Evolutionary conservation across 306 rosid species (phyloP).

Genomic region (Delonix regia): DNA sequence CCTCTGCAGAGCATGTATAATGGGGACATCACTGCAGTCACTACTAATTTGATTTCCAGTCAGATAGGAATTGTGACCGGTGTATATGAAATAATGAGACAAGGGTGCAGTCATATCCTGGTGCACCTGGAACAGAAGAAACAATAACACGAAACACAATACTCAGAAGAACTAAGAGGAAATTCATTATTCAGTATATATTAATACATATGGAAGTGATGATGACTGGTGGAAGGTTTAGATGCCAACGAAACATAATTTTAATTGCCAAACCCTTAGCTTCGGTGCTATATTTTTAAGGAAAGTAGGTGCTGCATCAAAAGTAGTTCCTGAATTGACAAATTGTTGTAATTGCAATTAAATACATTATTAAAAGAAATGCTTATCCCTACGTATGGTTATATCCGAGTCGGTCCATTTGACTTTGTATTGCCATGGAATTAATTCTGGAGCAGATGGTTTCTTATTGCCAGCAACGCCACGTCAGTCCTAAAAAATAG

Average conservation of each 20-base stretch:
- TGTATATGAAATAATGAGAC: conserved; percentile 91
- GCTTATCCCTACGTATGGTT: not conserved
- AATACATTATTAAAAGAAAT: conserved; percentile 3
- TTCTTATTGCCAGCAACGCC: not conserved
- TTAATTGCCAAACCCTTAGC: not conserved
- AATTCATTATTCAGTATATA: no score
- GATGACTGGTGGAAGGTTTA: not conserved
- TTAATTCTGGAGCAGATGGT: conserved; percentile 18
- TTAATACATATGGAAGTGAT: conserved; percentile 13
- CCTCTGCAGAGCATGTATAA: conserved; percentile 65
- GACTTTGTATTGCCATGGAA: not conserved
- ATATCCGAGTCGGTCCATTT: not conserved
- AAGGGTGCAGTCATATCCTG: conserved; percentile 89
- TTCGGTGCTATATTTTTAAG: not conserved
- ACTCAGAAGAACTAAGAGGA: conserved; percentile 28
- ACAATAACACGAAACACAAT: conserved; percentile 24
- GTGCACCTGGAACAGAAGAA: conserved; percentile 61
- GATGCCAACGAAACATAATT: not conserved
- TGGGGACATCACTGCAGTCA: conserved; percentile 94
- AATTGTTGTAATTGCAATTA: not conserved
- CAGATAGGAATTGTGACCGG: conserved; percentile 94
- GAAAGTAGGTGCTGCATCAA: conserved; percentile 3
- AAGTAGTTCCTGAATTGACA: conserved; percentile 28
- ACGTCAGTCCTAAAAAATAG: not conserved
- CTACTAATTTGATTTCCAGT: conserved; percentile 98